Base-by-base conservation (phyloP, 148 eudicot species). In the Nepenthes mirabilis region DNA sequence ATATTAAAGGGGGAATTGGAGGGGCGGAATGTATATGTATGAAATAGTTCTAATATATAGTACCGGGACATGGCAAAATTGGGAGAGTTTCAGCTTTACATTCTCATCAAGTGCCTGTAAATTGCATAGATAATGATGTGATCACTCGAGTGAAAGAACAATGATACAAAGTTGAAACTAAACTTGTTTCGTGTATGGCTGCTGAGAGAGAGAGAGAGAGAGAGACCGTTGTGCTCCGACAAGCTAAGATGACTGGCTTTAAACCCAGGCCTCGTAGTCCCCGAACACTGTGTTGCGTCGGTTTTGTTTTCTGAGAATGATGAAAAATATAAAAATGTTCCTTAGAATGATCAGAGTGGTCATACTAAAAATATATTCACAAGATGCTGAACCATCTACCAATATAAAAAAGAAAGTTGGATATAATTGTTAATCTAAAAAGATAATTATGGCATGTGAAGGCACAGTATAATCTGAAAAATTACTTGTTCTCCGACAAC, bases 51-150 rank as follows among this genome's bases (percentile, higher is more conserved):
- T 9, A 13, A 2, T 37, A n/a, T n/a, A 10, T 55, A 56, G 12
- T 87, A 90, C 97, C 91, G 87, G 89, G 65, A 90, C 90, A 73
- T 90, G 97, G 81, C 97, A 90, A 70, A 90, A 87, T 58, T 84
- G 85, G 33, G 97, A 90, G 64, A 90, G 91, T 69, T 90, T 90
- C 5, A 79, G 83, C 78, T 78, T 82, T 53, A 87, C 87, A 71
- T 75, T 82, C 62, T 75, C 91, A 34, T 87, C 89, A 50, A 90
- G 83, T 71, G 79, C 85, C 97, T 90, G 79, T 52, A 76, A 61
- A 63, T 57, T 14, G 34, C 13, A 54, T 47, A 72, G 50, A 10
- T 56, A 37, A 70, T 23, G 23, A 23, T 23, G 23, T 23, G 57
- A 23, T 68, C n/a, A 12, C 23, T 23, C 23, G 23, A 23, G 11